phyloP scores from a whole-genome alignment of 176 grass and related monocot genomes.

The Aegilops tauschii region DNA sequence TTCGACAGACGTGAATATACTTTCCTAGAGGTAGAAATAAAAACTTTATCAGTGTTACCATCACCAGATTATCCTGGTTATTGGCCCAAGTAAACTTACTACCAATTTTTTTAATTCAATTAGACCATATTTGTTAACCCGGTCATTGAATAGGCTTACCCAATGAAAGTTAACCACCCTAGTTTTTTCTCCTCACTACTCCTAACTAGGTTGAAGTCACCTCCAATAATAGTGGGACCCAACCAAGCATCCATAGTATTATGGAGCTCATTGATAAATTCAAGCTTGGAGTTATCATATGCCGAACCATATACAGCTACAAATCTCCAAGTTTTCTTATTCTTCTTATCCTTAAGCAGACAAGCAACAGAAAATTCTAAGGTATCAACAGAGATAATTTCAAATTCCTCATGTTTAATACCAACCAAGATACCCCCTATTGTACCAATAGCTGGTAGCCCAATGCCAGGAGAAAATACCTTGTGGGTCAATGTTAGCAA shows the following conservation, averaged over 20 bases:
- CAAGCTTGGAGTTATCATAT: background rate
- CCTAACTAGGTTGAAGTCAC: background rate
- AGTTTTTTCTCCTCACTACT: background rate
- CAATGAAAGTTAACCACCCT: background rate
- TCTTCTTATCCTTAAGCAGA: background rate
- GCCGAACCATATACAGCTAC: background rate
- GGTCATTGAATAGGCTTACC: background rate
- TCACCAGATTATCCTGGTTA: background rate
- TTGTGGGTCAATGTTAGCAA: too few relatives aligned
- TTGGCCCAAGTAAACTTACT: background rate
- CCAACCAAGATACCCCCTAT: background rate
- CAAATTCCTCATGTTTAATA: background rate
- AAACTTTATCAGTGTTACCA: background rate
- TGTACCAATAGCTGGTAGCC: background rate
- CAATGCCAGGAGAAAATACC: background rate
- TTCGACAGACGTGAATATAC: background rate
- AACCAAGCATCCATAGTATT: background rate
- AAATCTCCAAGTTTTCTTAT: background rate
- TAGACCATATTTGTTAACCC: background rate
- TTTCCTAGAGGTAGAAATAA: background rate
- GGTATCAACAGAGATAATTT: background rate
- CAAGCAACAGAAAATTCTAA: background rate
- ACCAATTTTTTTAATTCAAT: background rate
- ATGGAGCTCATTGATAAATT: background rate
- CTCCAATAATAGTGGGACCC: background rate